phyloP scores from a whole-genome alignment of 805 yeast genomes.

The Candida coquimbonensis region DNA sequence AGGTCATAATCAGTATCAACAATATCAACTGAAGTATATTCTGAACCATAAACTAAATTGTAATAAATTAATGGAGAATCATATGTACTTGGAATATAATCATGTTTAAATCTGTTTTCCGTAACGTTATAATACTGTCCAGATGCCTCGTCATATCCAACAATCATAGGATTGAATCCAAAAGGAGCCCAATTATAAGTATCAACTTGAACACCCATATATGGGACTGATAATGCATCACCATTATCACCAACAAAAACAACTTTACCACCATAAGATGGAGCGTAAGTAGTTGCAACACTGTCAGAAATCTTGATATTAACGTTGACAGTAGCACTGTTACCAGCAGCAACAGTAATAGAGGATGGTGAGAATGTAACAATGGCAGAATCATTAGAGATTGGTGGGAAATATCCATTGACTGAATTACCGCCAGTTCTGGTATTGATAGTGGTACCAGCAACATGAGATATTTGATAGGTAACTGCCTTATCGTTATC shows the following conservation, averaged over 20 bases:
- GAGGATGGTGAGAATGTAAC: slow-evolving; percentile 1
- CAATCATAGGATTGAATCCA: slow-evolving; percentile 1
- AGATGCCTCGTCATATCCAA: background rate
- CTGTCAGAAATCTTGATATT: slow-evolving; percentile 7
- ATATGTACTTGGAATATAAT: background rate
- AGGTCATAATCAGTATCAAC: slow-evolving; percentile 11
- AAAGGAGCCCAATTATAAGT: slow-evolving; percentile 8
- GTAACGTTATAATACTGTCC: slow-evolving; percentile 5
- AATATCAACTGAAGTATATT: slow-evolving; percentile 7
- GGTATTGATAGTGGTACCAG: slow-evolving; percentile 5
- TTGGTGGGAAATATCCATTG: slow-evolving; percentile 3
- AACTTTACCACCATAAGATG: slow-evolving; percentile 11
- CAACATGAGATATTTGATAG: slow-evolving; percentile 4
- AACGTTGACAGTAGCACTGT: slow-evolving; percentile 7
- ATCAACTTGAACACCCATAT: slow-evolving; percentile 13
- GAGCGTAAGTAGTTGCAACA: background rate
- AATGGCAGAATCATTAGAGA: slow-evolving; percentile 1
- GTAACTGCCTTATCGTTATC: slow-evolving; percentile 6
- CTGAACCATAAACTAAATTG: slow-evolving; percentile 7
- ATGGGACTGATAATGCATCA: slow-evolving; percentile 11
- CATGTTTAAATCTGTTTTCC: background rate
- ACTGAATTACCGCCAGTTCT: background rate
- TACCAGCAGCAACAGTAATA: slow-evolving; percentile 8
- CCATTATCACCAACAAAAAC: slow-evolving; percentile 11
- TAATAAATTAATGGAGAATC: slow-evolving; percentile 7